Evolutionary conservation across 768 basidiomycete genomes (phyloP), one percentile per base, ranked within the genome.

Genomic region (Collybiopsis confluens): DNA sequence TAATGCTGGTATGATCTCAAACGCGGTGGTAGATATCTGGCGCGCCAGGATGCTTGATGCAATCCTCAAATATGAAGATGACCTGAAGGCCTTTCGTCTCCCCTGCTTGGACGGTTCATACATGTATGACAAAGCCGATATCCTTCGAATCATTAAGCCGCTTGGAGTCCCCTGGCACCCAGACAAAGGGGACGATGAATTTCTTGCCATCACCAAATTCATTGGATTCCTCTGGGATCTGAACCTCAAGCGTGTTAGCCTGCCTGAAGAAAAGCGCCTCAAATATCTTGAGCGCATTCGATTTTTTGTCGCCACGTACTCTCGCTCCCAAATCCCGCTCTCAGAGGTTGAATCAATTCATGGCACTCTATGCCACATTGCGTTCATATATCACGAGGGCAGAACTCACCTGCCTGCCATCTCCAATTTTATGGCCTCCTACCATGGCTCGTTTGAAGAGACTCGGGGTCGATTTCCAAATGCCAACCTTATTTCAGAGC

Each of bases 341-440:
- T 30, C 41, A 7, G 57, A 58, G 0, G 37, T 62, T 0, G 41
- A 63, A 52, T 62, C 50, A 6, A 51, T 75, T 4, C 57, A 62
- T 42, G 68, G 72, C 0, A 65, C 69, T 1, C 60, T 74, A 0
- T 66, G 62, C 5, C 71, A 74, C 44, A 60, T 66, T 18, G 50
- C 67, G 1, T 72, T 70, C 40, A 64, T 71, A 1, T 64, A 68
- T 44, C 45, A 49, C 0, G 52, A 54, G 0, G 68, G 71, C 3
- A 49, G 61, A 0, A 58, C 69, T 2, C 60, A 57, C 44, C 63
- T 72, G 2, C 49, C 68, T 4, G 54, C 54, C 1, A 40, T 73
- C 0, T 69, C 61, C 5, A 55, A 56, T 20, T 68, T 67, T 50
- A 42, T 65, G 13, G 46, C 65, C 2, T 36, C 55, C 2, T 71